A percentile compares a stretch with the other conserved stretches of the same genome.
phyloP scores from a whole-genome alignment of 2,329 filamentous ascomycete species.

The Hypoxylon sp. region DNA sequence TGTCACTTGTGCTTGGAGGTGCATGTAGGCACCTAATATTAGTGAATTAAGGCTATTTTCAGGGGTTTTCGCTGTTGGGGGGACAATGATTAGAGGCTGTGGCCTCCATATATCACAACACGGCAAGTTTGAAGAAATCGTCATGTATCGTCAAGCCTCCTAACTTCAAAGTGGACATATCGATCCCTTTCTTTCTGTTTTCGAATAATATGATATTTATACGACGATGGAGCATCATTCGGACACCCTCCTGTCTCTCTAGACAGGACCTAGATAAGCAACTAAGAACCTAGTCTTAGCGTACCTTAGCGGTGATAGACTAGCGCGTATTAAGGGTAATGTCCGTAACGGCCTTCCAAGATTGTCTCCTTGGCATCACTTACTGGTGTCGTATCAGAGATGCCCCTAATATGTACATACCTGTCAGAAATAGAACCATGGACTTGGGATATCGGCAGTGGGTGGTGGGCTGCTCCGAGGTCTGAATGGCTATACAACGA shows the following conservation, averaged over 20 bases:
- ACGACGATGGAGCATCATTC: slow-evolving; percentile 6
- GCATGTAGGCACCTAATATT: background rate
- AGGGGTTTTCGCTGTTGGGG: slow-evolving; percentile 3
- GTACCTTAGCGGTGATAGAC: slow-evolving; percentile 8
- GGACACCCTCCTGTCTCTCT: slow-evolving; percentile 13
- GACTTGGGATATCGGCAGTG: slow-evolving; percentile 25
- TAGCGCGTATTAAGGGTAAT: slow-evolving; percentile 18
- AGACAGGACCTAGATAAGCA: slow-evolving; percentile 3
- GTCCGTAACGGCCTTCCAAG: slow-evolving; percentile 5
- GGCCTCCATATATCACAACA: slow-evolving; percentile 4
- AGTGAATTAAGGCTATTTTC: background rate
- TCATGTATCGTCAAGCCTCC: background rate
- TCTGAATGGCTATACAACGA: slow-evolving; percentile 20
- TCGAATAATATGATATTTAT: slow-evolving; percentile 8
- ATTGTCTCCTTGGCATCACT: slow-evolving; percentile 14
- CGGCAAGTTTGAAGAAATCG: background rate
- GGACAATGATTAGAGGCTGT: background rate
- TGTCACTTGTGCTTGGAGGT: background rate
- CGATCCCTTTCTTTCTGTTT: slow-evolving; percentile 3
- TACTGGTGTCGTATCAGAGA: slow-evolving; percentile 4
- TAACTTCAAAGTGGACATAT: background rate
- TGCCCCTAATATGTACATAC: slow-evolving; percentile 9
- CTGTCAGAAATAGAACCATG: slow-evolving; percentile 15
- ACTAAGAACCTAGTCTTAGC: slow-evolving; percentile 13
- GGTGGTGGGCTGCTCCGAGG: slow-evolving; percentile 7